These are phyloP conservation scores for Penicillium paxilli DNA, from an alignment of 495 filamentous ascomycete species.

Conservation along the genomic window DNA sequence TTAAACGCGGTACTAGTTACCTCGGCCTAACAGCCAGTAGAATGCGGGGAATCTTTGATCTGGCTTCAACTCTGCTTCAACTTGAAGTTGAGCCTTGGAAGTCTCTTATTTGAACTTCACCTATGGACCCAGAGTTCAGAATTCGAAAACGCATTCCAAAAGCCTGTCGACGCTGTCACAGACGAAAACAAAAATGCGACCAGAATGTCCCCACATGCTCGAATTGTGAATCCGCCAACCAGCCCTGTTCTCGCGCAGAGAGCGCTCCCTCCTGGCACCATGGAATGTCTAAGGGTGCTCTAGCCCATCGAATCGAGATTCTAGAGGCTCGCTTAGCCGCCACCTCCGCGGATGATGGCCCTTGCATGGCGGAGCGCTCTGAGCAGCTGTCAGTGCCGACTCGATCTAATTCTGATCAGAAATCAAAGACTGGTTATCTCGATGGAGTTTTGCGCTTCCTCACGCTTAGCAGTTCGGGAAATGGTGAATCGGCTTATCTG, in stretches of 20 bases:
- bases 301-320: slow-evolving; percentile 23
- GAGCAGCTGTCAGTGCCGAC: neutral
- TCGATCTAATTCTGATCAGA: neutral
- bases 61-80: neutral
- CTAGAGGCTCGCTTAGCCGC: slow-evolving; percentile 22
- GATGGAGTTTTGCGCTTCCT: slow-evolving; percentile 24
- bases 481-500: slow-evolving; percentile 29
- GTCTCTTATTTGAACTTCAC: neutral
- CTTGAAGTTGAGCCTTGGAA: too few relatives aligned
- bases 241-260: slow-evolving; percentile 20
- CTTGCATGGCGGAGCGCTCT: neutral
- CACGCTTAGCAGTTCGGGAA: slow-evolving; percentile 27
- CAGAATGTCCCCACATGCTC: slow-evolving; percentile 22
- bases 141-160: slow-evolving; percentile 37
- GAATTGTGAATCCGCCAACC: slow-evolving; percentile 22
- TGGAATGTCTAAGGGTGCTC: slow-evolving; percentile 28
- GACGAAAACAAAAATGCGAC: slow-evolving; percentile 27
- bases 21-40: neutral
- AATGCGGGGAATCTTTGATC: neutral
- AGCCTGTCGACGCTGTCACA: slow-evolving; percentile 27
- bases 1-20: neutral
- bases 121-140: slow-evolving; percentile 33
- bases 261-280: slow-evolving; percentile 26
- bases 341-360: neutral
- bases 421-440: neutral